phyloP scores from a whole-genome alignment of 2,329 filamentous ascomycete species.

The Hansfordia pulvinata region DNA sequence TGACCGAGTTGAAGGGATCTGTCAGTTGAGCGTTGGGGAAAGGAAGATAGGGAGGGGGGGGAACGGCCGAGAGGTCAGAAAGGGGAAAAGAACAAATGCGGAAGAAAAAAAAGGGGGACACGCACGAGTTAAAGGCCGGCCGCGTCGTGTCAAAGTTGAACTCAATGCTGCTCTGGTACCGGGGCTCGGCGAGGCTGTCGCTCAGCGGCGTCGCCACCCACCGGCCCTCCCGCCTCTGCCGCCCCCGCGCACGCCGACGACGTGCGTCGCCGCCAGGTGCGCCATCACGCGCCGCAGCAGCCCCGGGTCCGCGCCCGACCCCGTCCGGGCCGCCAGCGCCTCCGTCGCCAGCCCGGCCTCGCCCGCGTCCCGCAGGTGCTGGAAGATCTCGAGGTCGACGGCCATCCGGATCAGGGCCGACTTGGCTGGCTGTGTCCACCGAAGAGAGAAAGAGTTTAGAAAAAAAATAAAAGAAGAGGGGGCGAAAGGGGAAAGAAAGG shows the following conservation, averaged over 20 bases:
- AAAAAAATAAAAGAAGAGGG: no score
- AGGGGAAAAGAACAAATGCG: no score
- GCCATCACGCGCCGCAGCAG: constrained; percentile 2
- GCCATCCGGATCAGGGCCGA: constrained; percentile 1
- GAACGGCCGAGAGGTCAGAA: no score
- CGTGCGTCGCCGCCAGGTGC: constrained; percentile 2
- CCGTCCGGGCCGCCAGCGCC: constrained; percentile 1
- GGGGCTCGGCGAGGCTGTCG: constrained; percentile 21
- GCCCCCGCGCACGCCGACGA: neutral
- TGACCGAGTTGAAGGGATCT: no score
- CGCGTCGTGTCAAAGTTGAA: constrained; percentile 1
- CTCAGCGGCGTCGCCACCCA: constrained; percentile 13
- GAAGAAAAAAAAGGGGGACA: no score
- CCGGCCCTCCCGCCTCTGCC: no score
- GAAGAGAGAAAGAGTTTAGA: neutral
- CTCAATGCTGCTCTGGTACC: constrained; percentile 24
- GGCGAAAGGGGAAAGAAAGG: no score
- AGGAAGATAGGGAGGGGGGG: no score
- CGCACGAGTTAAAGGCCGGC: constrained; percentile 1
- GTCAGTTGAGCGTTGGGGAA: no score
- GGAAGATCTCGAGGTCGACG: constrained; percentile 3
- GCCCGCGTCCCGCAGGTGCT: constrained; percentile 2
- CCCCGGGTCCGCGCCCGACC: neutral
- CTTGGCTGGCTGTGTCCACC: constrained; percentile 2
- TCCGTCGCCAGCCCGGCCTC: constrained; percentile 1